Base-by-base conservation (phyloP, 352 stramenopile genomes). In the Phytophthora citricola region DNA sequence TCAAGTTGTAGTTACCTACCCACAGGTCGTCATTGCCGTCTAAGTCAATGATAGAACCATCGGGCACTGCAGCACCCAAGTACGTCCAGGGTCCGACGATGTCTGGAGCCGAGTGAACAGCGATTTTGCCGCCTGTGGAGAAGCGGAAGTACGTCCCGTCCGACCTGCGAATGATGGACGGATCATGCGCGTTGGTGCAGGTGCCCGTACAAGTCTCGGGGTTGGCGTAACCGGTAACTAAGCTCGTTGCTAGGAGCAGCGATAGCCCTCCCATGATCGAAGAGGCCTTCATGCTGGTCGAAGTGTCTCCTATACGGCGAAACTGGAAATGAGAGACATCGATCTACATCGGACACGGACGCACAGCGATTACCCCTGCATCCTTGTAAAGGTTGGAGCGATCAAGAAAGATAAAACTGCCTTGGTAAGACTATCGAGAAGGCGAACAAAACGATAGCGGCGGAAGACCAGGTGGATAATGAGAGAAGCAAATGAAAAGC, bases 121-220 rank as follows among this genome's bases (percentile, higher is more conserved):
- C 71, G 48, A 86, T 73, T 58, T 76, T 77, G 31, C 58, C 62
- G n/a, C 75, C 75, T 1, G 78, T 86, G 10, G 69, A 82, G 75
- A 86, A 83, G 24, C 75, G 75, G 58, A 81, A 86, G 69, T 86
- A 86, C 31, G 69, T 86, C 58, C 78, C 75, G 44, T 86, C 73
- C 15, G 50, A 47, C n/a, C 72, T 55, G 40, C 69, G 69, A 50
- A 83, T 80, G 43, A 86, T 81, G 32, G 75, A 71, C n/a, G 78
- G 75, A 40, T 86, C 75, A 44, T 86, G 75, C 2, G 75, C 59
- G 22, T 86, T 83, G 38, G 58, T 69, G 43, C 67, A 76, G 22
- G 44, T 73, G 0, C 63, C 69, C 11, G 57, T 62, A 22, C 69
- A 76, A 3, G 48, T 50, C 27, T 67, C 54, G 0, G 69, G 69